Evolutionary conservation across 306 rosid genomes (phyloP), one percentile per base, ranked within the genome.

Genomic region (Rosa chinensis): DNA sequence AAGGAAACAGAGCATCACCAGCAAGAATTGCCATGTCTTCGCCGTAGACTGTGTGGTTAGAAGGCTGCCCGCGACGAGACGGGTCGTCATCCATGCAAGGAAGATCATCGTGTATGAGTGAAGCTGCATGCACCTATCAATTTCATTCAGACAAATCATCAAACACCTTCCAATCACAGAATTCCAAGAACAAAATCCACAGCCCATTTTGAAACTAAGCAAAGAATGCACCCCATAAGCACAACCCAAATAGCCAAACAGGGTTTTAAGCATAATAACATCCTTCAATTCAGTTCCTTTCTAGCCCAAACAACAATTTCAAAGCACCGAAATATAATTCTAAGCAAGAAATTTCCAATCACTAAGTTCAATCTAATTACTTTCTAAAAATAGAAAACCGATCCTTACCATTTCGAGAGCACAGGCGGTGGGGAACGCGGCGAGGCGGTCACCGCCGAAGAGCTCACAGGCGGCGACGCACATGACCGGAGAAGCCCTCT

Each of bases 401-500:
- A 45, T 66, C 40, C 49, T 23, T 83, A 94, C 97, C 99, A 95
- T 95, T 89, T 95, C 98, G 39, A 95, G 97, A 62, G 99, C 98
- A 71, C 98, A 93, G 42, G 98, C 97, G 43, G 97, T 95, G 80
- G 97, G 99, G 82, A 90, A 95, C 21, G 99, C 98, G 10, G 96
- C 97, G 42, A 75, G 78, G 84, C 93, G 97, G 82, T 83, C 79
- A 42, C 91, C 92, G 10, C 99, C 97, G 62, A 95, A 88, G 82
- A 91, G 96, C 77, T 95, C 97, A 77, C 86, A 92, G 67, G 97
- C 89, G 78, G 97, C 92, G 79, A 95, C 86, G 81, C 99, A 95
- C 98, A 95, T 92, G 69, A 93, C 94, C 53, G 99, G 98, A 0
- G 99, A 94, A 75, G 99, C 88, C 48, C 99, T 89, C 83, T 95